phyloP scores from a whole-genome alignment of 2,329 filamentous ascomycete genomes.

The Phialophora macrospora region DNA sequence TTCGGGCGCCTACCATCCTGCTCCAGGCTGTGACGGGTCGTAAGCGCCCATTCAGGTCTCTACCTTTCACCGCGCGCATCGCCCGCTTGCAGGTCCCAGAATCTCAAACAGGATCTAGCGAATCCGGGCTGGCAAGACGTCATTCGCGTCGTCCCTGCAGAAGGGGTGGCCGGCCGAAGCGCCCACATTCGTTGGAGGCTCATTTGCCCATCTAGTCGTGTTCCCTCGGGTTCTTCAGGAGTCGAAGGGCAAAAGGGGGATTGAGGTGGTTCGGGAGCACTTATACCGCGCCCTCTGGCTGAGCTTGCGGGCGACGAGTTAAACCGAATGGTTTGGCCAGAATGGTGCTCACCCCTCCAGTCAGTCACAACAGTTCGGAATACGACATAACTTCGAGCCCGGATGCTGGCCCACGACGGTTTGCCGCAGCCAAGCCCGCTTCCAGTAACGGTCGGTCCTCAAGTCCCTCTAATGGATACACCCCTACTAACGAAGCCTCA shows the following conservation, averaged over 20 bases:
- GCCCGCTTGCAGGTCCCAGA: slow-evolving; percentile 7
- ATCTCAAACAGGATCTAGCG: slow-evolving; percentile 4
- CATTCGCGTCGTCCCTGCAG: slow-evolving; percentile 13
- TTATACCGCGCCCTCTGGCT: slow-evolving; percentile 22
- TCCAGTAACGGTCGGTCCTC: slow-evolving; percentile 27
- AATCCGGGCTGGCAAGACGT: slow-evolving; percentile 19
- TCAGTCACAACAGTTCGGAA: slow-evolving; percentile 13
- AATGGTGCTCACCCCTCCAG: slow-evolving; percentile 9
- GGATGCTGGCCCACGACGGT: slow-evolving; percentile 25
- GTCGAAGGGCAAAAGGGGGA: slow-evolving; percentile 8
- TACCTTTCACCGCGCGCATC: slow-evolving; percentile 17
- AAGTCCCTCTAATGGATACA: background rate
- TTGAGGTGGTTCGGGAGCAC: slow-evolving; percentile 5
- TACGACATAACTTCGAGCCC: slow-evolving; percentile 23
- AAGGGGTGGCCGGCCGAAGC: slow-evolving; percentile 26
- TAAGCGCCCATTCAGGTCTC: slow-evolving; percentile 24
- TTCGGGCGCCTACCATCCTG: slow-evolving; percentile 20
- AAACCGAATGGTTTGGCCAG: background rate
- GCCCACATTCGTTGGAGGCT: slow-evolving; percentile 23
- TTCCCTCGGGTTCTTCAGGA: slow-evolving; percentile 21
- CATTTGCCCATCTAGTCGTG: slow-evolving; percentile 20
- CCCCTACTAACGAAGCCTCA: slow-evolving; percentile 19
- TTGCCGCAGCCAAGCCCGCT: slow-evolving; percentile 30
- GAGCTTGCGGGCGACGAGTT: slow-evolving; percentile 1
- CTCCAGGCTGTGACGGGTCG: slow-evolving; percentile 20